Evolutionary conservation across 768 basidiomycete genomes (phyloP).

Genomic region (Bullera alba): DNA sequence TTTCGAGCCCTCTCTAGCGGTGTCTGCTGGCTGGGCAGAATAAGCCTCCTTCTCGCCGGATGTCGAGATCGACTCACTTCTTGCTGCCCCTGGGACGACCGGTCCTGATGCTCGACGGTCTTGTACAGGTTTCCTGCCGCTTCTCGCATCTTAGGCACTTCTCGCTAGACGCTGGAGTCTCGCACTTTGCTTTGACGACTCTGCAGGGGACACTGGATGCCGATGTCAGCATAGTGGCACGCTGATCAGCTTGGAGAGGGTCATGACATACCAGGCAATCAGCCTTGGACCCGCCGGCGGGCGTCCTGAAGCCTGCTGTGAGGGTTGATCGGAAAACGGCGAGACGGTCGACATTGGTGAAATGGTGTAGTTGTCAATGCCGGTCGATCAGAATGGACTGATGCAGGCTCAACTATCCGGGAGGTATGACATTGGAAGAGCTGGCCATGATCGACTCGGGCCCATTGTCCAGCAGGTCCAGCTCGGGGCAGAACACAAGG

Average conservation of each 20-base stretch:
- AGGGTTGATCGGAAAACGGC: too few species aligned
- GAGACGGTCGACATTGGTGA: too few species aligned
- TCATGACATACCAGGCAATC: background rate
- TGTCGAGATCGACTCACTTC: background rate
- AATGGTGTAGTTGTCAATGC: too few species aligned
- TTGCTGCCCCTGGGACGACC: background rate
- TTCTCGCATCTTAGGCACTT: background rate
- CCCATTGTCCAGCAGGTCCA: too few species aligned
- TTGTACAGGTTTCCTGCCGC: background rate
- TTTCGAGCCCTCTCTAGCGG: background rate
- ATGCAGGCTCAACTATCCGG: too few species aligned
- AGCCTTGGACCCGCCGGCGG: too few species aligned
- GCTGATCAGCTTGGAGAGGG: background rate
- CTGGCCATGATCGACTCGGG: too few species aligned
- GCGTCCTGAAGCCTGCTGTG: too few species aligned
- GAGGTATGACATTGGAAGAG: too few species aligned
- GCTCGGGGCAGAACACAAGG: too few species aligned
- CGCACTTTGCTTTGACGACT: background rate
- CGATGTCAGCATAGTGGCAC: background rate
- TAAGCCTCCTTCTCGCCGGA: background rate
- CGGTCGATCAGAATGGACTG: too few species aligned
- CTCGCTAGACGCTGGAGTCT: background rate
- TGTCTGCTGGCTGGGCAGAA: background rate
- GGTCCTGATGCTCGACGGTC: background rate
- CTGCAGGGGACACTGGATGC: background rate